phyloP scores from a whole-genome alignment of 2,329 filamentous ascomycete genomes.

The Cladosporium sp. region DNA sequence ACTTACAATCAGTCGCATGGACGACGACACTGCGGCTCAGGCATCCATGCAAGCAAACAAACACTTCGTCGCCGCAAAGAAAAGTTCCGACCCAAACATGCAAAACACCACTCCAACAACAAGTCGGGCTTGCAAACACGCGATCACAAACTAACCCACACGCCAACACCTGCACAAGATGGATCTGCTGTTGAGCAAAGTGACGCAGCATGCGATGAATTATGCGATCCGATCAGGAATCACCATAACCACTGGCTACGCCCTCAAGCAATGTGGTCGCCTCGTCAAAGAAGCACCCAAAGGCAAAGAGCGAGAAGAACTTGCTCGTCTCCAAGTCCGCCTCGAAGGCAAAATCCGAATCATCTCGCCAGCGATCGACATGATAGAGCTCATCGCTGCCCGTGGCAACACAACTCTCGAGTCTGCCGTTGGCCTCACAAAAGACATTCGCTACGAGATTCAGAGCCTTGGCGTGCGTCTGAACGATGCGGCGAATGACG shows the following conservation, averaged over 20 bases:
- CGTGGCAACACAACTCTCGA: constrained; percentile 80
- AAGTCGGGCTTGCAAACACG: not conserved
- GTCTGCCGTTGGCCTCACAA: constrained; percentile 80
- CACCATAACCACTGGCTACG: constrained; percentile 77
- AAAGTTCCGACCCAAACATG: not conserved
- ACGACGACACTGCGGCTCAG: constrained; percentile 10
- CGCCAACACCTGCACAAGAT: constrained; percentile 51
- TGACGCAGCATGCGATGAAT: constrained; percentile 81
- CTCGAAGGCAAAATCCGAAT: constrained; percentile 90
- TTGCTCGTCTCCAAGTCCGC: constrained; percentile 69
- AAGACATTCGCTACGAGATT: constrained; percentile 80
- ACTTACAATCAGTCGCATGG: constrained; percentile 7
- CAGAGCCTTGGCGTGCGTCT: constrained; percentile 75
- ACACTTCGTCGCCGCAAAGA: not conserved
- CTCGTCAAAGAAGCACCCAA: constrained; percentile 76
- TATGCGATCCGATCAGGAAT: constrained; percentile 90
- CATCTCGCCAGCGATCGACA: constrained; percentile 85
- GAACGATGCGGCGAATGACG: constrained; percentile 66
- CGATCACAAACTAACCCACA: not conserved
- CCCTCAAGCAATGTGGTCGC: constrained; percentile 77
- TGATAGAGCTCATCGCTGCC: constrained; percentile 84
- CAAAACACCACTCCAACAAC: not conserved
- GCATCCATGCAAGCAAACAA: constrained; percentile 20
- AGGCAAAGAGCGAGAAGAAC: constrained; percentile 67
- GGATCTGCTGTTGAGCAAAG: constrained; percentile 69